Evolutionary conservation across 2,329 filamentous ascomycete genomes (phyloP).

Genomic region (Pyrenophora graminea): DNA sequence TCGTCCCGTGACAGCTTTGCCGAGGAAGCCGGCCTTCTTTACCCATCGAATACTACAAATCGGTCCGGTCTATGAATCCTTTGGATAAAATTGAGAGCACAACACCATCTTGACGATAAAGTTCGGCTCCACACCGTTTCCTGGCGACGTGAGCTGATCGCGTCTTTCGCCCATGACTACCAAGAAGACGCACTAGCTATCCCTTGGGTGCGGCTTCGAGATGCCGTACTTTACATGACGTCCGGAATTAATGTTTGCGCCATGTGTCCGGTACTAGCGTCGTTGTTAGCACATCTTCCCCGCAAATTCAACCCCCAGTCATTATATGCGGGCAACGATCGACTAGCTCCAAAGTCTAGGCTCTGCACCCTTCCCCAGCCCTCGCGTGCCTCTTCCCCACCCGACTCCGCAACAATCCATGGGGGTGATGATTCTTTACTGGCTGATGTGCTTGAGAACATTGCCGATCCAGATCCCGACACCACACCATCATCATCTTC

Average conservation of each 20-base stretch:
- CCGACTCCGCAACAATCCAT: conserved; percentile 28
- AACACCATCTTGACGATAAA: neutral
- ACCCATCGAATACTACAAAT: neutral
- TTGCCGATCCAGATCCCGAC: conserved; percentile 4
- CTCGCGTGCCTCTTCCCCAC: conserved; percentile 29
- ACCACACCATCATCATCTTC: conserved; percentile 4
- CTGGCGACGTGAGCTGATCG: neutral
- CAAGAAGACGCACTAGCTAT: neutral
- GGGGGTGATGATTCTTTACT: conserved; percentile 3
- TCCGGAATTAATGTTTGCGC: conserved; percentile 21
- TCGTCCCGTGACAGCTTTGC: conserved; percentile 1
- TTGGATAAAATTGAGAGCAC: neutral
- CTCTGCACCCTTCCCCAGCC: conserved; percentile 27
- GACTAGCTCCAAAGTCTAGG: conserved; percentile 23
- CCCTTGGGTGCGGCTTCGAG: neutral
- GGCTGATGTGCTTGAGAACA: conserved; percentile 1
- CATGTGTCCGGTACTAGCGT: conserved; percentile 11
- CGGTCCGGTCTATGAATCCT: neutral
- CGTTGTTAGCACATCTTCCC: conserved; percentile 34
- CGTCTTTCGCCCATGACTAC: neutral
- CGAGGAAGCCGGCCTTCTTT: conserved; percentile 5
- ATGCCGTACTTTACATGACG: conserved; percentile 18
- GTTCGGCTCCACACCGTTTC: neutral
- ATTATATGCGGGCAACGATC: conserved; percentile 24
- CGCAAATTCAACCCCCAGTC: conserved; percentile 32